A percentile compares a stretch with the other conserved stretches of the same genome.
phyloP scores from a whole-genome alignment of 192 early-diverging fungal species.

The Irineochytrium annulatum region DNA sequence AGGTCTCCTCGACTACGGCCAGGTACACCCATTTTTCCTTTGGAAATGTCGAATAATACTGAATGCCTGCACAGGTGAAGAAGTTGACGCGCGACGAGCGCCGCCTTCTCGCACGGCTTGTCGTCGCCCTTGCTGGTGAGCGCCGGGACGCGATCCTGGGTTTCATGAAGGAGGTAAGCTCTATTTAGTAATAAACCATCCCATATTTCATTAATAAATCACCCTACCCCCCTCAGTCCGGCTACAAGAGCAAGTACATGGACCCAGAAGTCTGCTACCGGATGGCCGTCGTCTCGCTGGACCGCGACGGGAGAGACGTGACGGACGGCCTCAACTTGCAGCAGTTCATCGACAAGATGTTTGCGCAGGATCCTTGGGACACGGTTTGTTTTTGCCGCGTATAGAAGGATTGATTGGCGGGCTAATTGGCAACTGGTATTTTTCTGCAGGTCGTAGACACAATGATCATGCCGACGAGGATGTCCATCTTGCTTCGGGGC shows the following conservation, averaged over 20 bases:
- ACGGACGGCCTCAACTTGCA: slow-evolving; percentile 31
- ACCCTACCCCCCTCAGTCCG: too few relatives aligned
- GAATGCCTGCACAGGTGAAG: too few relatives aligned
- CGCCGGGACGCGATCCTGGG: not conserved
- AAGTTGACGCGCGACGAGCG: slow-evolving; percentile 16
- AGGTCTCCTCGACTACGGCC: slow-evolving; percentile 31
- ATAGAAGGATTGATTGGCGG: too few relatives aligned
- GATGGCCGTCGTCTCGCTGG: slow-evolving; percentile 17
- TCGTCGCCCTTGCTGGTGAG: slow-evolving; percentile 14
- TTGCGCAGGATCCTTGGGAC: slow-evolving; percentile 22
- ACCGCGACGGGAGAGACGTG: slow-evolving; percentile 25
- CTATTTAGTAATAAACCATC: too few relatives aligned
- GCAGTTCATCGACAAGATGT: slow-evolving; percentile 27
- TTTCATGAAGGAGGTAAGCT: not conserved
- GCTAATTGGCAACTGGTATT: not conserved
- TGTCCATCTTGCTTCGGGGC: slow-evolving; percentile 25
- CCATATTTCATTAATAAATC: too few relatives aligned
- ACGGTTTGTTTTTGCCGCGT: too few relatives aligned
- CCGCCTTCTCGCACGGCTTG: slow-evolving; percentile 11
- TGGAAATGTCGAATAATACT: too few relatives aligned
- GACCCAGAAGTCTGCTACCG: slow-evolving; percentile 24
- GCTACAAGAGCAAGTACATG: slow-evolving; percentile 20
- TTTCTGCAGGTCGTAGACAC: slow-evolving; percentile 4
- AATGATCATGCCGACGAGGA: slow-evolving; percentile 24
- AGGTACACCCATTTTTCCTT: too few relatives aligned